Evolutionary conservation across 306 rosid species (phyloP).

Genomic region (Ormosia emarginata): DNA sequence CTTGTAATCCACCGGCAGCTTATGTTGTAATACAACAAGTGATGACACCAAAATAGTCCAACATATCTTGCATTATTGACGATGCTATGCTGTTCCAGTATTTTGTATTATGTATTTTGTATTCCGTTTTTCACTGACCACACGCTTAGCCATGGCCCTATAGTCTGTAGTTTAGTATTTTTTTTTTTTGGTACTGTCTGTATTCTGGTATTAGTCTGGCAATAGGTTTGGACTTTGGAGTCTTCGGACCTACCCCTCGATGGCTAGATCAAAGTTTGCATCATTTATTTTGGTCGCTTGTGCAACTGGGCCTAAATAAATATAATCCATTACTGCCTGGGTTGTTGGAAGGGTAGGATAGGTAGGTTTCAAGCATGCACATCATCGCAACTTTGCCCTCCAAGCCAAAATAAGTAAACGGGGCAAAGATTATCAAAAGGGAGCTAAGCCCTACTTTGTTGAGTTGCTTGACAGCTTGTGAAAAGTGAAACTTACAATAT

Average conservation of each 20-base stretch:
- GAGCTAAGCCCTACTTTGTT: not conserved
- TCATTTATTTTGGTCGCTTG: not conserved
- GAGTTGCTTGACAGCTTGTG: not conserved
- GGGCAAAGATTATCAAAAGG: not conserved
- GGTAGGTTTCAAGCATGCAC: not conserved
- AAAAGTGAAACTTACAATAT: not conserved
- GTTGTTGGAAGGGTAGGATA: not conserved
- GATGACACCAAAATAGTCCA: not conserved
- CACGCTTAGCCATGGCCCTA: not conserved
- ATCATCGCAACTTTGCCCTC: not conserved
- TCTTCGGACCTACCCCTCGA: not conserved
- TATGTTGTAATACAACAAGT: not conserved
- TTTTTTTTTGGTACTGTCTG: too few relatives aligned
- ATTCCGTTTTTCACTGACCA: not conserved
- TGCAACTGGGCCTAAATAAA: not conserved
- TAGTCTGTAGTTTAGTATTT: not conserved
- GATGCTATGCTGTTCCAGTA: not conserved
- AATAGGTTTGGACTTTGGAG: not conserved
- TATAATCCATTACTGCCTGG: not conserved
- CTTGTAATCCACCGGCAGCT: not conserved
- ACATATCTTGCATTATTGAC: not conserved
- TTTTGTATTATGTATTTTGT: not conserved
- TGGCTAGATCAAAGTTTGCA: not conserved
- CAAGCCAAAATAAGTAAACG: not conserved
- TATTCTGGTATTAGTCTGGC: not conserved